A percentile compares a stretch with the other conserved stretches of the same genome.
Evolutionary conservation across 164 flowering plant species (phyloP).

Genomic region (Piper betle): DNA sequence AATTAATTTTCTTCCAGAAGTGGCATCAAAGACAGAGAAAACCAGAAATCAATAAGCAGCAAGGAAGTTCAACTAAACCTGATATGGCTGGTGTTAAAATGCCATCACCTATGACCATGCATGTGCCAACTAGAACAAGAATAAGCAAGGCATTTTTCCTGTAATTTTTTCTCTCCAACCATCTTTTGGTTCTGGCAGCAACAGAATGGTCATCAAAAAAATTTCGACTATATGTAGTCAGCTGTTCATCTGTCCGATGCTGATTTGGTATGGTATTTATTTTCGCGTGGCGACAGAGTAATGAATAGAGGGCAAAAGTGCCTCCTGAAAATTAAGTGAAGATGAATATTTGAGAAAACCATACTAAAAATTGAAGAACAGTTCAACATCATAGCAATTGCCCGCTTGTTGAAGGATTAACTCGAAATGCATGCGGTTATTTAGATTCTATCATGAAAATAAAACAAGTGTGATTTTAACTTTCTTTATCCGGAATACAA

Average conservation of each 20-base stretch:
- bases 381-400: neutral
- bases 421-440: no score
- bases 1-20: no score
- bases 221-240: conserved; percentile 80
- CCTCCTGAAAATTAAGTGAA: conserved; percentile 48
- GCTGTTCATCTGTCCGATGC: conserved; percentile 82
- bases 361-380: no score
- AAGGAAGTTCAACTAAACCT: conserved; percentile 21
- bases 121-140: conserved; percentile 85
- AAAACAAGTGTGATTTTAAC: no score
- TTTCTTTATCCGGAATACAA: no score
- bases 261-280: conserved; percentile 80
- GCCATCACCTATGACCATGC: conserved; percentile 96
- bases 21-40: neutral
- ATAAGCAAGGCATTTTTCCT: conserved; percentile 63
- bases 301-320: conserved; percentile 86
- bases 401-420: neutral
- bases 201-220: conserved; percentile 59
- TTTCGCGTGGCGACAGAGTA: conserved; percentile 90
- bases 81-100: conserved; percentile 99
- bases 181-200: conserved; percentile 82
- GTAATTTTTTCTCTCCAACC: conserved; percentile 52
- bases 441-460: no score
- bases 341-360: no score
- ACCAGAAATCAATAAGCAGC: neutral